phyloP scores from a whole-genome alignment of 345 rosid genomes.

The Populus euphratica region DNA sequence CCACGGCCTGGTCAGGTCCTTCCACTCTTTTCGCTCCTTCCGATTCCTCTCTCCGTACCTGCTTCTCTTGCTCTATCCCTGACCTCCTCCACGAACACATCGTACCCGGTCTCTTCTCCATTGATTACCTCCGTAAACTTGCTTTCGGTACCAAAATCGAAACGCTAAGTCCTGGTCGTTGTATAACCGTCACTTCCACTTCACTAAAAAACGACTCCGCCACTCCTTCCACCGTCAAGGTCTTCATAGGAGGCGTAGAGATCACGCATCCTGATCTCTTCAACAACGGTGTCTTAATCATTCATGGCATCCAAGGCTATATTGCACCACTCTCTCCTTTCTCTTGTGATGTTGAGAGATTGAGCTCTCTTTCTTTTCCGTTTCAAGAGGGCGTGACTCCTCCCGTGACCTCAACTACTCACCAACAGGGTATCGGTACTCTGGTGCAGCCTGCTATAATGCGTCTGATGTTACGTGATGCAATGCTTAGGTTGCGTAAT shows the following conservation, averaged over 20 bases:
- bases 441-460: conserved; percentile 38
- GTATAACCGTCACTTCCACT: conserved; percentile 51
- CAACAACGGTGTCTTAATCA: conserved; percentile 51
- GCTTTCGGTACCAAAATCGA: conserved; percentile 58
- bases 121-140: conserved; percentile 51
- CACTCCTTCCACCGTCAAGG: conserved; percentile 15
- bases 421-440: conserved; percentile 1
- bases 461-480: conserved; percentile 62
- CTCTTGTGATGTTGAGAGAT: conserved; percentile 55
- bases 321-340: conserved; percentile 57
- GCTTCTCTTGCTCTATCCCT: conserved; percentile 45
- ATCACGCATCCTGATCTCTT: conserved; percentile 62
- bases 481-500: conserved; percentile 53
- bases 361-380: conserved; percentile 45
- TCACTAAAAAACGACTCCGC: conserved; percentile 23
- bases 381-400: conserved; percentile 10
- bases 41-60: conserved; percentile 47
- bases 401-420: conserved; percentile 4
- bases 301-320: conserved; percentile 63
- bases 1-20: conserved; percentile 53
- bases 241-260: conserved; percentile 57
- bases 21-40: conserved; percentile 64
- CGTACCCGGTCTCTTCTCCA: conserved; percentile 58
- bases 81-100: conserved; percentile 63
- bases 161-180: conserved; percentile 54